phyloP scores from a whole-genome alignment of 805 yeast species.

The Yarrowia osloensis region DNA sequence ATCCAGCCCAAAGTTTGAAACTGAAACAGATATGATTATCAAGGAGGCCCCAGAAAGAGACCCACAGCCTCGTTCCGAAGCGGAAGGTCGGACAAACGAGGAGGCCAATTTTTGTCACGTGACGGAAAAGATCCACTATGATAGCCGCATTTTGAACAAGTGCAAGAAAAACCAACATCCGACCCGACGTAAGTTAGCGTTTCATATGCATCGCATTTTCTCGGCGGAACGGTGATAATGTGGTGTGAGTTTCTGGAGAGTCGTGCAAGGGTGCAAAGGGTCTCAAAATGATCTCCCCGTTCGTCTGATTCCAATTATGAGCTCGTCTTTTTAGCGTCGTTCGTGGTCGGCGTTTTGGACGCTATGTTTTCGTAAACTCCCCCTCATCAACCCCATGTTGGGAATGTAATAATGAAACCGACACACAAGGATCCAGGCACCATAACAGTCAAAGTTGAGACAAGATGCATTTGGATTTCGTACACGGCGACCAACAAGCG shows the following conservation, averaged over 20 bases:
- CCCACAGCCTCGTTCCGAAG: constrained; percentile 6
- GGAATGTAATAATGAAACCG: neutral
- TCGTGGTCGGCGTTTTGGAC: neutral
- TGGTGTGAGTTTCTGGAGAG: neutral
- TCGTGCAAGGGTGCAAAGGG: neutral
- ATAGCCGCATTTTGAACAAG: too few relatives aligned
- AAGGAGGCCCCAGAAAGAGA: neutral
- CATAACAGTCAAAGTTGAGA: neutral
- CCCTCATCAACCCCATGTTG: neutral
- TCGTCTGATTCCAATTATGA: neutral
- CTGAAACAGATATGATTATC: constrained; percentile 1
- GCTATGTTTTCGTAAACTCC: neutral
- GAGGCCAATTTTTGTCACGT: neutral
- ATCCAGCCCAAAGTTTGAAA: constrained; percentile 14
- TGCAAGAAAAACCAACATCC: too few relatives aligned
- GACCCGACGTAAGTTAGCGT: neutral
- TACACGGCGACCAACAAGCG: too few relatives aligned
- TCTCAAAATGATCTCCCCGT: neutral
- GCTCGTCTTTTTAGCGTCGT: neutral
- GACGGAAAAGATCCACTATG: neutral
- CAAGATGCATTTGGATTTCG: neutral
- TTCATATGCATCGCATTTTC: constrained; percentile 11
- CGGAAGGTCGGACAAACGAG: neutral
- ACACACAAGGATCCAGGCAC: neutral
- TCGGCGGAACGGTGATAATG: neutral